Evolutionary conservation across 1,284 basidiomycete genomes (phyloP).

Genomic region (Psilocybe mexicana): DNA sequence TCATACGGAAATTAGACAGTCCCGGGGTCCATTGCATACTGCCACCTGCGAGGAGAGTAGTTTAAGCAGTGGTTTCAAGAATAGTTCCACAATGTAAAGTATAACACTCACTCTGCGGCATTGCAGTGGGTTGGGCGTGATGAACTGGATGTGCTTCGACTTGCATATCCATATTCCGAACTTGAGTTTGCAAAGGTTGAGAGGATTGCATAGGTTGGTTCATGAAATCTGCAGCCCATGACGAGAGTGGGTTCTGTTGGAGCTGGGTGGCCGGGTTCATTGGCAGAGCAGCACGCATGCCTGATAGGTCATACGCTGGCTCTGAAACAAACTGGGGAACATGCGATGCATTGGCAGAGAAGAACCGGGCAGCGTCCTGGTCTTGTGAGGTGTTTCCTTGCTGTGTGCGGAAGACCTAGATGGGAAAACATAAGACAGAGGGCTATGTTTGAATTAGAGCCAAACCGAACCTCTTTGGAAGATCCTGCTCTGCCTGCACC

Average conservation of each 20-base stretch:
- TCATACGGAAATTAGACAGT: conserved; percentile 37
- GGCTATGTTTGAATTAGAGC: neutral
- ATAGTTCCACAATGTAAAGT: neutral
- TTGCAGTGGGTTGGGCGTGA: neutral
- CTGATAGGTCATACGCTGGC: conserved; percentile 54
- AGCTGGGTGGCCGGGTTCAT: conserved; percentile 27
- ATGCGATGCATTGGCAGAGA: conserved; percentile 40
- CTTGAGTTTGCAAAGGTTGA: conserved; percentile 9
- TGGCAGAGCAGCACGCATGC: conserved; percentile 58
- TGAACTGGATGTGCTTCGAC: conserved; percentile 13
- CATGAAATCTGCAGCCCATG: conserved; percentile 68
- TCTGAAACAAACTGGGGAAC: conserved; percentile 34
- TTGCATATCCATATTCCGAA: conserved; percentile 14
- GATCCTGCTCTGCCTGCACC: conserved; percentile 53
- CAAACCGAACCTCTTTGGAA: conserved; percentile 53
- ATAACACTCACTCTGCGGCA: conserved; percentile 9
- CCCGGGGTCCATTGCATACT: conserved; percentile 38
- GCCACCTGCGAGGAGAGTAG: conserved; percentile 22
- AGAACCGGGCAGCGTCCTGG: conserved; percentile 72
- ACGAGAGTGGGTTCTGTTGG: conserved; percentile 30
- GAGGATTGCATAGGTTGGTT: conserved; percentile 20
- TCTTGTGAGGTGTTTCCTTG: conserved; percentile 43
- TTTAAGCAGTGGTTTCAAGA: neutral
- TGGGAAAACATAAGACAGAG: conserved; percentile 8
- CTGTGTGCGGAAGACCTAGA: conserved; percentile 62